Percentiles rank a stretch among this genome's conserved stretches.
Evolutionary conservation across 2,329 filamentous ascomycete genomes (phyloP).

Genomic region (Scleromitrula shiraiana): DNA sequence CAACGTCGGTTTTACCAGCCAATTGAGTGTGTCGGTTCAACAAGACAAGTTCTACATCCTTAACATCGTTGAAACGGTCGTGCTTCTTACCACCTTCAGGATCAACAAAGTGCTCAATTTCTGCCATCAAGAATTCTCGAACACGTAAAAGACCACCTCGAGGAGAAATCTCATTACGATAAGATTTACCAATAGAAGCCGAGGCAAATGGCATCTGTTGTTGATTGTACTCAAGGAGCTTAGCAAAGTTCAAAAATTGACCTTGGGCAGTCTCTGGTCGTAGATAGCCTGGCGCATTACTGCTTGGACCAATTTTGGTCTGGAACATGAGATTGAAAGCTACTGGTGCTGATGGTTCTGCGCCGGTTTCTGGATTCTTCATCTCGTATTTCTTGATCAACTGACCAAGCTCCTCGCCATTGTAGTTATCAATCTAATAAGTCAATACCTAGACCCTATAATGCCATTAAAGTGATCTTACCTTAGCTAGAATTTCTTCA

Average conservation of each 20-base stretch:
- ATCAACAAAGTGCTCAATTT: conserved; percentile 98
- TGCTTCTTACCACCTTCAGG: conserved; percentile 94
- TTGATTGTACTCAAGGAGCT: conserved; percentile 94
- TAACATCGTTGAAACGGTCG: conserved; percentile 75
- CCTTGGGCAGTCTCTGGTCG: conserved; percentile 94
- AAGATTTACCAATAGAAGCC: conserved; percentile 94
- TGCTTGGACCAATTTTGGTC: conserved; percentile 87
- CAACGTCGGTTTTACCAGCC: conserved; percentile 70
- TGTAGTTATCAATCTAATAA: conserved; percentile 79
- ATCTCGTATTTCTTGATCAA: conserved; percentile 90
- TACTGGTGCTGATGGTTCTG: conserved; percentile 70
- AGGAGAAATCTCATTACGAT: conserved; percentile 96
- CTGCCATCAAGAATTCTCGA: conserved; percentile 96
- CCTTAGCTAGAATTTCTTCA: conserved; percentile 76
- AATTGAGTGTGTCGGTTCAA: conserved; percentile 81
- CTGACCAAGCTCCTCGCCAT: conserved; percentile 74
- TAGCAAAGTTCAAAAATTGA: conserved; percentile 95
- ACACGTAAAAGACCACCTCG: conserved; percentile 85
- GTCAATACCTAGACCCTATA: not conserved
- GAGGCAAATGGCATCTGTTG: conserved; percentile 94
- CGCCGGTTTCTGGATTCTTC: conserved; percentile 74
- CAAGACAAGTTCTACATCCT: conserved; percentile 73
- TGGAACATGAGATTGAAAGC: conserved; percentile 99
- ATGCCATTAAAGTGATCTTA: conserved; percentile 14
- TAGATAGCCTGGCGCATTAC: conserved; percentile 76